A percentile compares a stretch with the other conserved stretches of the same genome.
These are phyloP conservation scores for Calycina marina DNA, from an alignment of 2,329 filamentous ascomycete genomes.

Conservation along the genomic window DNA sequence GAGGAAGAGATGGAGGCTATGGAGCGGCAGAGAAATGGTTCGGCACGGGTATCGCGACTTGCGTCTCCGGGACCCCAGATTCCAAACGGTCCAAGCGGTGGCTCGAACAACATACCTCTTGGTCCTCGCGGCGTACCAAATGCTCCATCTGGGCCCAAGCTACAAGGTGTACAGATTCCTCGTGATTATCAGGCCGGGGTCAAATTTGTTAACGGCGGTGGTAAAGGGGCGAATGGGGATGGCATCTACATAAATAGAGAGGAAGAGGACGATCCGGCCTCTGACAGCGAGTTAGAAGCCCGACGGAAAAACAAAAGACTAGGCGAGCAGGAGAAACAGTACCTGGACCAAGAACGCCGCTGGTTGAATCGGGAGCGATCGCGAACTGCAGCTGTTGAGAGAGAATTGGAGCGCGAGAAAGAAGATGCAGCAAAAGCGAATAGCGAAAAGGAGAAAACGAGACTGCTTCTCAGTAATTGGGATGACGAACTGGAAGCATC, in stretches of 20 bases:
- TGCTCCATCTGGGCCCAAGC: conserved; percentile 60
- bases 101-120: conserved; percentile 61
- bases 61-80: conserved; percentile 46
- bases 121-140: conserved; percentile 59
- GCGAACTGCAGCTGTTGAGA: conserved; percentile 68
- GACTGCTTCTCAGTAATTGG: conserved; percentile 64
- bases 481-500: conserved; percentile 75
- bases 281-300: conserved; percentile 70
- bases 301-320: conserved; percentile 57
- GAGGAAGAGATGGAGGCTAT: conserved; percentile 88
- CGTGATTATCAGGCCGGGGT: conserved; percentile 65
- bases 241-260: conserved; percentile 45
- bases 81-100: conserved; percentile 44
- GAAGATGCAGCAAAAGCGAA: conserved; percentile 55
- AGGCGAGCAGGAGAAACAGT: conserved; percentile 65
- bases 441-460: conserved; percentile 49
- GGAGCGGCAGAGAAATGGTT: conserved; percentile 61
- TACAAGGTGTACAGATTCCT: conserved; percentile 46
- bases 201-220: conserved; percentile 64
- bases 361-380: conserved; percentile 85
- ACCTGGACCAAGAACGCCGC: conserved; percentile 71
- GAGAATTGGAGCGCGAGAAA: conserved; percentile 68
- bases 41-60: conserved; percentile 49
- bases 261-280: conserved; percentile 77
- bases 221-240: conserved; percentile 37